A percentile compares a stretch with the other conserved stretches of the same genome.
Evolutionary conservation across 805 yeast species (phyloP).

Genomic region (Saturnispora hagleri): DNA sequence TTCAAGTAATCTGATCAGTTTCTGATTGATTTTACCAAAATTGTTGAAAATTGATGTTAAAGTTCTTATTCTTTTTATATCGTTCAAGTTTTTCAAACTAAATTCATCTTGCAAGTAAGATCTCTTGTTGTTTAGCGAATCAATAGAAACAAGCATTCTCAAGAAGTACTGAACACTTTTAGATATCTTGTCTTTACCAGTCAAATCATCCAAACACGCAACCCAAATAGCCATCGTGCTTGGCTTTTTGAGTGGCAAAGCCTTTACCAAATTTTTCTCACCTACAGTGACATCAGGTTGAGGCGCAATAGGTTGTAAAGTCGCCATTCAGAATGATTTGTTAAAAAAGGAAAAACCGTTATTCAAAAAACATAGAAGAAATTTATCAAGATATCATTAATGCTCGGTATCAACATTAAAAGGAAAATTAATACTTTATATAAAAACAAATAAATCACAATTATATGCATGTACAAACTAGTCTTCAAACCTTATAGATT

Average conservation of each 20-base stretch:
- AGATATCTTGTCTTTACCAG: constrained; percentile 67
- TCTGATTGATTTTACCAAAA: constrained; percentile 24
- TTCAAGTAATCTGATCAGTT: constrained; percentile 18
- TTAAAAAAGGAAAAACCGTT: neutral
- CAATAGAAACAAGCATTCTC: constrained; percentile 34
- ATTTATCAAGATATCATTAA: neutral
- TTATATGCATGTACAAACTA: neutral
- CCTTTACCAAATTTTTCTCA: neutral
- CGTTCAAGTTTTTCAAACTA: neutral
- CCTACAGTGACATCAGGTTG: neutral
- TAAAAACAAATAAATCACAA: neutral
- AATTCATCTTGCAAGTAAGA: neutral
- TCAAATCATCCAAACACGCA: constrained; percentile 35
- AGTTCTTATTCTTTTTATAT: neutral
- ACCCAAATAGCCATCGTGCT: constrained; percentile 9
- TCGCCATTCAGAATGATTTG: neutral
- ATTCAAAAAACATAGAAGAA: neutral
- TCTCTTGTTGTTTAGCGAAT: neutral
- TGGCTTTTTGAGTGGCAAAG: neutral
- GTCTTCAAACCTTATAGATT: constrained; percentile 4
- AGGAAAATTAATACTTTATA: neutral
- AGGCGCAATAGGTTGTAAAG: neutral
- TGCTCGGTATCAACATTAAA: neutral
- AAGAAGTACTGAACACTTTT: constrained; percentile 53
- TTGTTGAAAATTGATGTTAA: neutral